Evolutionary conservation across 176 grass and related monocot species (phyloP), one percentile per base, ranked within the genome.

Genomic region (Oryza glaberrima): DNA sequence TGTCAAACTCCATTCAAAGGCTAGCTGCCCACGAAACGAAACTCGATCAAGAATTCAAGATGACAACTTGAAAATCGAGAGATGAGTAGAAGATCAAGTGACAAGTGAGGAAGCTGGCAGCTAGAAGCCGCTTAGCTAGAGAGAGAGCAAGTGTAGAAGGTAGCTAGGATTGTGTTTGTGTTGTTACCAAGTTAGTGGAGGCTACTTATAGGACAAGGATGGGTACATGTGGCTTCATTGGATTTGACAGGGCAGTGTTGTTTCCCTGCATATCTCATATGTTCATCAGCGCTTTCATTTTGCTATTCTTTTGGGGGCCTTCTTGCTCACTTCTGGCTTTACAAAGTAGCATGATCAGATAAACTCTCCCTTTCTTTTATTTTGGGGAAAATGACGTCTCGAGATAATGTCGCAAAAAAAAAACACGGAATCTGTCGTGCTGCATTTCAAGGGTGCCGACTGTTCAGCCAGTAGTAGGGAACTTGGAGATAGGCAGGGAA

Each of bases 1-100:
- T 84, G 23, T 90, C 95, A 11, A 92, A 86, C 47, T 94, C 92
- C 92, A 94, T 94, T 77, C 85, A 78, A 70, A 48, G 41, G 41
- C 41, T 48, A 38, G 7, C 38, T 22, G 28, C 28, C 28, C 2
- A 35, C 30, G 17, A 56, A 17, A 20, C 7, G 5, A 58, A 6
- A 20, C 19, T 58, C 54, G 17, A 58, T 58, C 54, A 19, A 30
- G 28, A 30, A 30, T 30, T 30, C 28, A 30, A 56, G 51, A 58
- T 58, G 17, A 8, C 17, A 20, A 7, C 54, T 58, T 58, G 12
- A 35, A 43, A 48, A 45, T 74, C 3, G 76, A 72, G 56, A 13
- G 49, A 17, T 15, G 69, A 32, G 66, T 47, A 77, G 49, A 73
- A 46, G 20, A 77, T 46, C 45, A 30, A 66, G 60, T 47, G 60